phyloP scores from a whole-genome alignment of 768 basidiomycete genomes.

The Boletus vermiculosoides region DNA sequence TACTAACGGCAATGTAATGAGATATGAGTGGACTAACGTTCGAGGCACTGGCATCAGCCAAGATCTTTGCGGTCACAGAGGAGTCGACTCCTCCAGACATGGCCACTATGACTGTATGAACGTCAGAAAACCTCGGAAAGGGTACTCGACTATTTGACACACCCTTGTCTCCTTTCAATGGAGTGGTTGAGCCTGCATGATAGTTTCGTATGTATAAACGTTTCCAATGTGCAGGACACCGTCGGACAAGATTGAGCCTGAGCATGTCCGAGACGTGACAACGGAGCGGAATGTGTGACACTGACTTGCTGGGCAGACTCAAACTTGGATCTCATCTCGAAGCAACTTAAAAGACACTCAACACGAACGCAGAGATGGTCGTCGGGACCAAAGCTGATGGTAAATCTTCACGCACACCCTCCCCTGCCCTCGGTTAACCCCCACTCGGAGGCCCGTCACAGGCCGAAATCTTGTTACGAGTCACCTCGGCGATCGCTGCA shows the following conservation, averaged over 20 bases:
- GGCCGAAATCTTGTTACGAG: slow-evolving; percentile 85
- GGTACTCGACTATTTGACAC: background rate
- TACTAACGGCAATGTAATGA: background rate
- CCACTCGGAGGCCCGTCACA: slow-evolving; percentile 66
- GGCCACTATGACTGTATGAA: slow-evolving; percentile 70
- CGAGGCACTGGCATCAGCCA: slow-evolving; percentile 44
- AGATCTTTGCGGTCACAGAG: slow-evolving; percentile 77
- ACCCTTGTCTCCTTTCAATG: slow-evolving; percentile 32
- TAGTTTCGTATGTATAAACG: slow-evolving; percentile 6
- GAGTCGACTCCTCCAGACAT: slow-evolving; percentile 98
- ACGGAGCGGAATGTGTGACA: slow-evolving; percentile 5
- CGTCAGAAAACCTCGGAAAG: background rate
- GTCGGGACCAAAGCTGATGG: slow-evolving; percentile 43
- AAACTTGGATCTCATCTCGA: background rate
- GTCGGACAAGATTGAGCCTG: slow-evolving; percentile 11
- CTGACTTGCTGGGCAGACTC: background rate
- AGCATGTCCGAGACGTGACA: slow-evolving; percentile 9
- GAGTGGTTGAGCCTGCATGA: slow-evolving; percentile 17
- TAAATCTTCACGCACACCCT: background rate
- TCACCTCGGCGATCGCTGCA: slow-evolving; percentile 92
- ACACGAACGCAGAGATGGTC: slow-evolving; percentile 30
- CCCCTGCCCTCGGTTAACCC: background rate
- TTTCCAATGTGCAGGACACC: slow-evolving; percentile 7
- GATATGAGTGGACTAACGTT: slow-evolving; percentile 42
- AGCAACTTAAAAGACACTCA: slow-evolving; percentile 1